Base-by-base conservation (phyloP, 306 rosid genomes). In the Begonia peltatifolia region DNA sequence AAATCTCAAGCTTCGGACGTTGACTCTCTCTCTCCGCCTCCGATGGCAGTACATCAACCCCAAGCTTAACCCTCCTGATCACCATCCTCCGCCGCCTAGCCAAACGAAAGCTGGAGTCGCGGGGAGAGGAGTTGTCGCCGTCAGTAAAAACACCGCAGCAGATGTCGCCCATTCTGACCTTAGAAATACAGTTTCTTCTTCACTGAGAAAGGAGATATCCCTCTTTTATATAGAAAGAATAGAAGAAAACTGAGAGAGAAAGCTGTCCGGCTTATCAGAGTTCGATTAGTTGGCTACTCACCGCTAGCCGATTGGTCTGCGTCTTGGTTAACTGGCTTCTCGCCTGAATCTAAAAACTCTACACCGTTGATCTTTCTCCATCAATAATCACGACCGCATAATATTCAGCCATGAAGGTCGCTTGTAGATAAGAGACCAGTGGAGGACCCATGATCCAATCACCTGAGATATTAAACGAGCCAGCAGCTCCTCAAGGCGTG, bases 81-180 rank as follows among this genome's bases (percentile, higher is more conserved):
- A 77, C 79, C 67, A 81, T 77, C 52, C 82, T 75, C 63, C 81
- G 72, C 61, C 79, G 63, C 22, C 84, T 59, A 0, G 54, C 63
- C 17, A 47, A 42, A 14, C 63, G 47, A 5, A 55, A 48, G 35
- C 35, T 36, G 12, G 63, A 52, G 47, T 59, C 54, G 13, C 46
- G 22, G 11, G 46, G 50, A 3, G 63, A 58, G 54, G 54, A 47
- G 15, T 22, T 44, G 9, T 36, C 63, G 22, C 46, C 49, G 46
- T 59, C 63, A 38, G 54, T 38, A 22, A 59, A 16, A n/a, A 59
- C 63, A 15, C 50, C 50, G 18, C 63, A 59, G 30, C 63, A 47
- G 49, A 59, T 47, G 35, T 59, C 63, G 35, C 35, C 63, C 63
- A 59, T 59, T 44, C 48, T 0, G 6, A 53, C 18, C 42, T 18